phyloP scores from a whole-genome alignment of 345 rosid species.

The Citrus sinensis region DVS_A1.0 CM039166.1:17170001-17170500 shows the following conservation, averaged over 20 bases:
- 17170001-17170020: not conserved
- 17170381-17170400: not conserved
- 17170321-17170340: conserved; percentile 4
- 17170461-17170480: too few species aligned
- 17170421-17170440: not conserved
- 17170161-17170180: not conserved
- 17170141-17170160: not conserved
- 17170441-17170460: too few species aligned
- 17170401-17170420: not conserved
- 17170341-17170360: conserved; percentile 1
- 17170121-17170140: not conserved
- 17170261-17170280: not conserved
- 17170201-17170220: not conserved
- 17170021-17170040: not conserved
- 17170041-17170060: not conserved
- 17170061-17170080: not conserved
- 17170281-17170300: not conserved
- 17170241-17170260: not conserved
- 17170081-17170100: not conserved
- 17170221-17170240: not conserved
- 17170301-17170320: not conserved
- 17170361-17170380: not conserved
- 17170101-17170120: too few species aligned
- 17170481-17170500: too few species aligned
- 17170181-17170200: not conserved